Conservation (phyloP, 176 grass and related monocot species). For the Thinopyrum elongatum region DNA sequence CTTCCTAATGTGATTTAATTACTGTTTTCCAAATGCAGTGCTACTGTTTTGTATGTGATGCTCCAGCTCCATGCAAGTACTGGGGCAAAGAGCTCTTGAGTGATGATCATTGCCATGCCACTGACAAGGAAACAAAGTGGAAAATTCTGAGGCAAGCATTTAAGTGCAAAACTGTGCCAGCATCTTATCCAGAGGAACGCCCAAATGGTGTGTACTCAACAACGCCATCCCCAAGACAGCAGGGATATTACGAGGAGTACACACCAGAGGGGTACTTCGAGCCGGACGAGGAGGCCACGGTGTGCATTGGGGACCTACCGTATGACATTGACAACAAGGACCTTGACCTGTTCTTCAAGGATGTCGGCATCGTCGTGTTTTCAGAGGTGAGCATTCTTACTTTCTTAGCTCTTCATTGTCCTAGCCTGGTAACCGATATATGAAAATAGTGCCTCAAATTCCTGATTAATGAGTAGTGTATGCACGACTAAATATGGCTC, state of each 20-base stretch:
- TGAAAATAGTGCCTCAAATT: not conserved
- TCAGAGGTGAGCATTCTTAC: not conserved
- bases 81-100: constrained; percentile 46
- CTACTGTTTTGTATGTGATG: constrained; percentile 92
- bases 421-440: not conserved
- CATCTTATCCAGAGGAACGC: constrained; percentile 35
- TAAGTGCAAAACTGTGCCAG: constrained; percentile 26
- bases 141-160: constrained; percentile 51
- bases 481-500: not conserved
- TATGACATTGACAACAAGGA: not conserved
- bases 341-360: not conserved
- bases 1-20: not conserved
- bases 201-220: constrained; percentile 1
- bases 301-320: not conserved
- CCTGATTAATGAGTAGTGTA: not conserved
- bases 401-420: not conserved
- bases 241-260: not conserved
- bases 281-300: not conserved
- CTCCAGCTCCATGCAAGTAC: constrained; percentile 73
- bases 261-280: not conserved
- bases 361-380: not conserved
- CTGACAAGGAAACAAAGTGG: constrained; percentile 68
- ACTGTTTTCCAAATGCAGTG: constrained; percentile 71
- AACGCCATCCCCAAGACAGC: not conserved
- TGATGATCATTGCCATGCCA: constrained; percentile 76